Evolutionary conservation across 2,329 filamentous ascomycete genomes (phyloP), one percentile per base, ranked within the genome.

Genomic region (Camptophora hylomeconis): DNA sequence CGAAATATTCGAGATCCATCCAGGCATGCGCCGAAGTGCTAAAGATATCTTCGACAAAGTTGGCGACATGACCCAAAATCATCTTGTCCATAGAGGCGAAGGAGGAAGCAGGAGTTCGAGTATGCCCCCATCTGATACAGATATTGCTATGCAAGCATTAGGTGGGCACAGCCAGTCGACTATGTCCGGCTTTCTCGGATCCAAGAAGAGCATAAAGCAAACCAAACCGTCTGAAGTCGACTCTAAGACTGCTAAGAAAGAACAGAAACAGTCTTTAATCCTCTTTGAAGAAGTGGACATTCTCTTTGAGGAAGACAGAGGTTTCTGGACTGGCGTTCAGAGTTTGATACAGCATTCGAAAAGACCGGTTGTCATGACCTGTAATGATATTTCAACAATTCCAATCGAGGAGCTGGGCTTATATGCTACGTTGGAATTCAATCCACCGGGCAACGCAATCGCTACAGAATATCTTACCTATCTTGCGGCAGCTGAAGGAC

Each of bases 1-100:
- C 47, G 86, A 93, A 46, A 70, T 98, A 2, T 98, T 98, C 42
- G 89, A 98, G 53, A 84, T 98, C 48, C 92, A 92, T 46, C 61
- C 87, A 1, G 73, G 82, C 36, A 82, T 72, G 41, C 74, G 86
- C 28, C 69, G 89, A 37, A 92, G 73, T 47, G 87, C 86, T 17
- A 89, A 78, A 50, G 89, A 98, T 45, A 75, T 98, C 26, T 52
- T 92, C 18, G 89, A 98, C 45, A 81, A 72, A 43, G 82, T 98
- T 24, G 92, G 89, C 21, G 84, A 98, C 53, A 95, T 98, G 87
- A 89, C 84, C 3, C 76, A 77, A 37, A 95, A 98, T 45, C 89
- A 98, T 53, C 67, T 93, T 2, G 87, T 98, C 12, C 73, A 75
- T 39, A 18, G 19, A 14, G 35, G 32, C 10, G 22, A 33, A 21